A percentile compares a stretch with the other conserved stretches of the same genome.
Evolutionary conservation across 345 rosid species (phyloP).

Genomic region (Geranium rotundifolium): DNA sequence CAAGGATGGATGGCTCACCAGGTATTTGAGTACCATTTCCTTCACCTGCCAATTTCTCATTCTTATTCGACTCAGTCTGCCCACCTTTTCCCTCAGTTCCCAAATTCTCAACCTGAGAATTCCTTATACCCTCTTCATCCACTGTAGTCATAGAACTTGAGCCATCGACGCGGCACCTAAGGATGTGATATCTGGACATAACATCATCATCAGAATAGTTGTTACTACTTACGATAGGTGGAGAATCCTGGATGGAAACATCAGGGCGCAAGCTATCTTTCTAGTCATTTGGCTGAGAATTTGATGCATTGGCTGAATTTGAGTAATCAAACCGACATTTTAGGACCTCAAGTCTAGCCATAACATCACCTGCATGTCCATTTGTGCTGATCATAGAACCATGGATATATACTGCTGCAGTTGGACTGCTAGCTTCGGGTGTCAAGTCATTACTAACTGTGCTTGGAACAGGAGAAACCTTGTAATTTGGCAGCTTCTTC

Average conservation of each 20-base stretch:
- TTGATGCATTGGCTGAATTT: not conserved
- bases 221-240: too few species aligned
- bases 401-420: not conserved
- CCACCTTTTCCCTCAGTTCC: too few species aligned
- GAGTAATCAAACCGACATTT: not conserved
- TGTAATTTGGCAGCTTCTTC: conserved; percentile 9
- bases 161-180: conserved; percentile 21
- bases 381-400: too few species aligned
- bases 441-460: conserved; percentile 1
- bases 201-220: conserved; percentile 37
- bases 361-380: not conserved
- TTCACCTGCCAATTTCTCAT: conserved; percentile 21
- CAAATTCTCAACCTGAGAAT: conserved; percentile 13
- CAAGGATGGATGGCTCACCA: too few species aligned
- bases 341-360: not conserved
- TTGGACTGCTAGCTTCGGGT: conserved; percentile 1
- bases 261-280: conserved; percentile 1
- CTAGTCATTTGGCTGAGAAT: not conserved
- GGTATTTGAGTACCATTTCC: conserved; percentile 8
- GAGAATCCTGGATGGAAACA: too few species aligned
- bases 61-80: conserved; percentile 1
- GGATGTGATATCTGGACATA: conserved; percentile 38
- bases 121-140: conserved; percentile 8
- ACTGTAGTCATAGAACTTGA: conserved; percentile 6
- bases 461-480: conserved; percentile 6